Evolutionary conservation across 2,329 filamentous ascomycete species (phyloP), one percentile per base, ranked within the genome.

Genomic region (Davidsoniella eucalypti): DNA sequence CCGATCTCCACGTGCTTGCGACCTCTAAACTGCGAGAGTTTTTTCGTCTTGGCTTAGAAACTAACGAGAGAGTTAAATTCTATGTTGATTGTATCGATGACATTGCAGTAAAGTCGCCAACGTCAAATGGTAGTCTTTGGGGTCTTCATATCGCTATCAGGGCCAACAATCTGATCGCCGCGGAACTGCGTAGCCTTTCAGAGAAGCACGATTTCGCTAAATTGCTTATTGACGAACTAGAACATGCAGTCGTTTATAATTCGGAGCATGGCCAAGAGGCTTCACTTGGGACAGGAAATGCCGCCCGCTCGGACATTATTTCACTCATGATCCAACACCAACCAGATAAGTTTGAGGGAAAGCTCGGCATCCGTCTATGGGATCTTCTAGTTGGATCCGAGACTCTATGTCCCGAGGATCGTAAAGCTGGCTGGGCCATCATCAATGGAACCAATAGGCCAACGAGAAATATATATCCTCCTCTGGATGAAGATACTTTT

Each of bases 351-450:
- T 73, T 94, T 44, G 72, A 76, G 0, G 59, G 68, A 2, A 73
- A 81, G 1, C 68, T 84, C 3, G 79, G 81, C 14, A 66, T 69
- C 40, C 69, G 68, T 10, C 69, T 94, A 1, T 94, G 86, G 85
- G 69, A 81, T 51, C 68, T 81, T 38, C 69, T 92, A 23, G 77
- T 94, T 44, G 83, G 86, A 10, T 68, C 72, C 4, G 65, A 70
- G 38, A 76, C 79, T 3, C 65, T 78, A 3, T 76, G 73, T 21
- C 65, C 70, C 3, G 70, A 74, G 7, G 78, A 84, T 53, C 72
- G 84, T 50, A 72, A 76, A 53, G 66, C 70, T 12, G 82, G 80
- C 0, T 94, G 87, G 87, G 67, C 73, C 23, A 73, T 81, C 51
- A 63, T 90, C 47, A 72, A 76, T 60, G 56, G 57, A 33, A 9